Base-by-base conservation (phyloP, 169 alveolate species). In the Plasmodium vivax region DNA sequence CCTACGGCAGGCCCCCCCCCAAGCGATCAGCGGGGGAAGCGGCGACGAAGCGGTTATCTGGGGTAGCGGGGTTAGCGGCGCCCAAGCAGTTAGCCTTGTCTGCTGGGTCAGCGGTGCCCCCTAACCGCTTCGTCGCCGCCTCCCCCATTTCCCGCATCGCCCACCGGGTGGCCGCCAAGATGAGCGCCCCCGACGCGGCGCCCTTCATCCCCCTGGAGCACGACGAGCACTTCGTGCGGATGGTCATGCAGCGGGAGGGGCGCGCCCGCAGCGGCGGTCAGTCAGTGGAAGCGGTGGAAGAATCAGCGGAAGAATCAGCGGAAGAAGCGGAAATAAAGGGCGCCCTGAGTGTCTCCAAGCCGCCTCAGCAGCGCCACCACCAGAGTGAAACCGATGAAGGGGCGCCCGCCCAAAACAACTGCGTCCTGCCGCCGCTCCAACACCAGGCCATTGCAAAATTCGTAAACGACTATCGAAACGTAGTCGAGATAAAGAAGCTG, bases 381-480 rank as follows among this genome's bases (percentile, higher is more conserved):
- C n/a, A 77, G 10, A 16, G 14, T 23, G 56, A 82, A 0, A 9
- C 8, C 62, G 72, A 32, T 10, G 54, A 34, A 81, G 32, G 5
- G 38, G 68, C 58, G 6, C 4, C 54, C 7, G 6, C 23, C 5
- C 51, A 38, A 74, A 71, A 54, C 19, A 75, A 87, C 36, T 10
- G 68, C 36, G 58, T 87, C 10, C 47, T 87, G 16, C 93, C 93
- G 30, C 82, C 93, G 32, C 19, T 38, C 1, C 23, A 56, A 27
- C 34, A 30, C n/a, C 34, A 87, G n/a, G 32, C 77, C 6, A 54
- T 87, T 3, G 47, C 32, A 75, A 34, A 30, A n/a, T 54, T 75
- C 45, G 83, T 87, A 36, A 87, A 87, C 19, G 77, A 87, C 2
- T 87, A 87, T 34, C 62, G 93, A 77, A 87, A 87, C 71, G 51